Base-by-base conservation (phyloP, 108 stramenopile species). In the Nannochloropsis granulata region DNA sequence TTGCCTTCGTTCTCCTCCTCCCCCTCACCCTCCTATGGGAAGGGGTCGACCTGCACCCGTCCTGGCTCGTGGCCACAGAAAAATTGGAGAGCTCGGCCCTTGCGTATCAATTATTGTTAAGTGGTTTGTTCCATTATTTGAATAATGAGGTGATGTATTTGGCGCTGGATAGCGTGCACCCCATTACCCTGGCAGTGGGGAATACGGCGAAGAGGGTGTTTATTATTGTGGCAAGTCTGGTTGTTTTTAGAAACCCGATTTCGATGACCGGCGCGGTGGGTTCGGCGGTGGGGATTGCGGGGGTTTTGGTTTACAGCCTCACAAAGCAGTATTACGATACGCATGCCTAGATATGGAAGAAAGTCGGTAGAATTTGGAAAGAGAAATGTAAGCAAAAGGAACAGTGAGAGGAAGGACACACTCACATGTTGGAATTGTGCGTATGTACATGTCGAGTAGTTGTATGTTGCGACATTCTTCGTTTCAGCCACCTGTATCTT, bases 101-200 rank as follows among this genome's bases (percentile, higher is more conserved):
- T 11, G 23, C 13, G 9, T 24, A 80, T 24, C 79, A 80, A 23
- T 80, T 80, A 21, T 24, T 80, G 13, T 24, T 25, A 21, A 80
- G 79, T 0, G 97, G 95, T 21, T 85, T 96, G 14, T 94, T 94
- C 84, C 95, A 96, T 86, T 97, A 96, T 85, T 89, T 96, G 78
- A 95, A 96, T 90, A 97, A 97, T 90, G 97, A 97, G 91, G 97
- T 97, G 12, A 95, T 95, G 95, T 97, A 95, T 86, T 85, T 95
- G 82, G 94, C 95, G 12, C 89, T 98, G 13, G 91, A 92, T 43
- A 89, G 89, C 25, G 96, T 98, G 12, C 93, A 96, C 84, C 97
- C 97, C 45, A 95, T 97, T 12, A 97, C 97, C 19, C 84, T 95
- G 45, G 97, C 97, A 3, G 96, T 98, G 26, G 97, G 95, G 80